Conservation (phyloP, 441 rosid genomes). For the Francoa sonchifolia region DNA sequence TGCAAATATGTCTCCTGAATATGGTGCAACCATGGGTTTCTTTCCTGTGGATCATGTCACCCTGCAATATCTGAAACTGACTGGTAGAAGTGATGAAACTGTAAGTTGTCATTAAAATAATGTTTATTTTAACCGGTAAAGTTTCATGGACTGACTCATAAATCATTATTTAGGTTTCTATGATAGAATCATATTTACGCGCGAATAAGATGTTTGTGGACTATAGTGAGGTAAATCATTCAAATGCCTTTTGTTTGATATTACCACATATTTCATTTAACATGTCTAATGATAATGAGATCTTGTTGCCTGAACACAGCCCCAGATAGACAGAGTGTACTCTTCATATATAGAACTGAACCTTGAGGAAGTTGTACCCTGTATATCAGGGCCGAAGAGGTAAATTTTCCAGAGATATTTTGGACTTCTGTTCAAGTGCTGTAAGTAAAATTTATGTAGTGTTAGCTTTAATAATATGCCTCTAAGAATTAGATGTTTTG, state of each 20-base stretch:
- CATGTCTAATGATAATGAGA: slow-evolving; percentile 1
- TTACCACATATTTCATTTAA: slow-evolving; percentile 6
- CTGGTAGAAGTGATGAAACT: slow-evolving; percentile 77
- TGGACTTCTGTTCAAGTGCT: neutral
- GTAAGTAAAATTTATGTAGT: neutral
- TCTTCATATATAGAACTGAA: slow-evolving; percentile 59
- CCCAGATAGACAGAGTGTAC: slow-evolving; percentile 54
- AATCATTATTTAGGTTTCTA: slow-evolving; percentile 44
- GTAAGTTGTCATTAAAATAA: slow-evolving; percentile 21
- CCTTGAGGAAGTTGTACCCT: slow-evolving; percentile 75
- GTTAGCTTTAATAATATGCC: neutral
- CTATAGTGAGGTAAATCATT: slow-evolving; percentile 59
- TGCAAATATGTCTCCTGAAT: slow-evolving; percentile 95
- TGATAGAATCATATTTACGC: slow-evolving; percentile 86
- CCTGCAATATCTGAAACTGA: slow-evolving; percentile 64
- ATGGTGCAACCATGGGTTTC: slow-evolving; percentile 97
- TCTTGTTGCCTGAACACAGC: slow-evolving; percentile 31
- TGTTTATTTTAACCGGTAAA: neutral
- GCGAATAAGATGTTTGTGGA: slow-evolving; percentile 88
- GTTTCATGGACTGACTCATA: slow-evolving; percentile 16
- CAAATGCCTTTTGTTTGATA: neutral
- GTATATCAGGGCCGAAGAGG: slow-evolving; percentile 92
- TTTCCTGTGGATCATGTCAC: slow-evolving; percentile 92
- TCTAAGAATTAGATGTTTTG: slow-evolving; percentile 11
- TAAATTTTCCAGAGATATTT: slow-evolving; percentile 12